Evolutionary conservation across 2,329 filamentous ascomycete genomes (phyloP).

Genomic region (Xylaria arbuscula): DNA sequence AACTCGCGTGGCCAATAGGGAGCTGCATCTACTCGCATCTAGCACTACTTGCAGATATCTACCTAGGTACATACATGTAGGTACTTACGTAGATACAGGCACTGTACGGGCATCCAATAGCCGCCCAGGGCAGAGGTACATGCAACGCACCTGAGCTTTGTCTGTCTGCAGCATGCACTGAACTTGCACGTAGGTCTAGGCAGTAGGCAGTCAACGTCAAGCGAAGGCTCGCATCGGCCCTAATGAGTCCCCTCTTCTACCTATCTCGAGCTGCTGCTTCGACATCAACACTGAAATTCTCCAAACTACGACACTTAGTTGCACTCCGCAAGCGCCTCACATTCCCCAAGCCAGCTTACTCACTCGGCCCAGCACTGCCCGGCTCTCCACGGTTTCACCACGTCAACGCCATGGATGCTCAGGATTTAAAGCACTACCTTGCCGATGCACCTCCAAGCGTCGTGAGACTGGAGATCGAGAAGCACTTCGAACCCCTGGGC

Average conservation of each 20-base stretch:
- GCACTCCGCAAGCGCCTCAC: slow-evolving; percentile 27
- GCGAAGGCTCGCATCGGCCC: slow-evolving; percentile 19
- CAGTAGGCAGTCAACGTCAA: slow-evolving; percentile 3
- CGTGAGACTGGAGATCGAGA: slow-evolving; percentile 88
- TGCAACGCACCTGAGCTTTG: neutral
- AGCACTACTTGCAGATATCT: neutral
- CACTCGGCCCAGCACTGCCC: slow-evolving; percentile 16
- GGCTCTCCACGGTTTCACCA: slow-evolving; percentile 32
- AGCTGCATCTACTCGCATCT: slow-evolving; percentile 21
- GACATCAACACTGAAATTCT: slow-evolving; percentile 41
- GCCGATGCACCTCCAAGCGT: slow-evolving; percentile 91
- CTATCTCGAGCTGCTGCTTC: slow-evolving; percentile 40
- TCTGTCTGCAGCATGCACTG: neutral
- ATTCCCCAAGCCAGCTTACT: slow-evolving; percentile 25
- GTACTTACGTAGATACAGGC: neutral
- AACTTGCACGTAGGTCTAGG: neutral
- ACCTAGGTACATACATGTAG: neutral
- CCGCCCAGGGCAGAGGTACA: neutral
- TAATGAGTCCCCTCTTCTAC: slow-evolving; percentile 40
- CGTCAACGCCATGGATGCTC: slow-evolving; percentile 66
- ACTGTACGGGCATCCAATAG: neutral
- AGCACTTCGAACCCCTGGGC: slow-evolving; percentile 84
- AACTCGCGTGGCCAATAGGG: slow-evolving; percentile 24
- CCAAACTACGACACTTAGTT: slow-evolving; percentile 36
- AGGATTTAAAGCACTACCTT: slow-evolving; percentile 79